phyloP scores from a whole-genome alignment of 257 asterid species.

The Knoxia roxburghii region DNA sequence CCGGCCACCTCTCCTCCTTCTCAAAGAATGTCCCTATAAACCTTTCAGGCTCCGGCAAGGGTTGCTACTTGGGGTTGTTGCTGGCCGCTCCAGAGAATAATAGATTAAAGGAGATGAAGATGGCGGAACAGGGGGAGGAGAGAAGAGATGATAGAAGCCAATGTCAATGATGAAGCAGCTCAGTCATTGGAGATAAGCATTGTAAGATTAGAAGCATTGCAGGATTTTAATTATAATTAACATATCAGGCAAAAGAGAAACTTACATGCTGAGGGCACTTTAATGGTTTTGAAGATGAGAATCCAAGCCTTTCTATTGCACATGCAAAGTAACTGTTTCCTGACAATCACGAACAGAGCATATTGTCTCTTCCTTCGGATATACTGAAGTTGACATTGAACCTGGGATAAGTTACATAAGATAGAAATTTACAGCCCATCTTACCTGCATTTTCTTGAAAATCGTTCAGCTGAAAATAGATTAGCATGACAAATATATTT shows the following conservation, averaged over 20 bases:
- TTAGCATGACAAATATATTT: neutral
- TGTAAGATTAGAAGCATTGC: too few species aligned
- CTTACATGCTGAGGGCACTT: slow-evolving; percentile 97
- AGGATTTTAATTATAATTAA: too few species aligned
- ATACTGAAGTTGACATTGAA: slow-evolving; percentile 47
- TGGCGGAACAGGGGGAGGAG: too few species aligned
- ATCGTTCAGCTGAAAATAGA: neutral
- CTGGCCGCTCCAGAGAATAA: too few species aligned
- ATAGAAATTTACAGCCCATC: neutral
- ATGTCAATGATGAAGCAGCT: too few species aligned
- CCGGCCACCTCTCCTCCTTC: slow-evolving; percentile 79
- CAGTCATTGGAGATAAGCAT: too few species aligned
- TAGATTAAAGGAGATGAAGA: too few species aligned
- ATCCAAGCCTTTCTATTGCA: slow-evolving; percentile 42
- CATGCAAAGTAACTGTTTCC: slow-evolving; percentile 53
- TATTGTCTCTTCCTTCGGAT: slow-evolving; percentile 40
- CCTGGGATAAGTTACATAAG: slow-evolving; percentile 42
- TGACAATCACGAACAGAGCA: slow-evolving; percentile 69
- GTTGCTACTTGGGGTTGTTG: too few species aligned
- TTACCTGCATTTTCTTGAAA: neutral
- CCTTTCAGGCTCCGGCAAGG: too few species aligned
- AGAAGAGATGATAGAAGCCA: too few species aligned
- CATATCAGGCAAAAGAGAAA: slow-evolving; percentile 12
- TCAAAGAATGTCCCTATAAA: too few species aligned
- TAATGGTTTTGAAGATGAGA: slow-evolving; percentile 53